Evolutionary conservation across 2,329 filamentous ascomycete species (phyloP).

Genomic region (Aspergillus brasiliensis): DNA sequence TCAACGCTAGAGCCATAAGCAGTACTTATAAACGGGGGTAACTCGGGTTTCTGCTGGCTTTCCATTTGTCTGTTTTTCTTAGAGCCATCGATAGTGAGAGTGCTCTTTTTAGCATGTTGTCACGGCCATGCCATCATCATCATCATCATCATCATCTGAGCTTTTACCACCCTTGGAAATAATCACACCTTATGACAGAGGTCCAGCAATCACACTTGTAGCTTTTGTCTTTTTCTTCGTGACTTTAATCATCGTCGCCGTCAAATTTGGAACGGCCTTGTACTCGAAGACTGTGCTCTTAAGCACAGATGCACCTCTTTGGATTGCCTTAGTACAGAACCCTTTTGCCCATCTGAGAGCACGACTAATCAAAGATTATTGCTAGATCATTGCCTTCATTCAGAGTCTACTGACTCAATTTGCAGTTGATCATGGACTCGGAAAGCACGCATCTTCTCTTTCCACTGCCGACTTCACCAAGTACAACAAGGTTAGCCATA

Average conservation of each 20-base stretch:
- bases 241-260: slow-evolving; percentile 18
- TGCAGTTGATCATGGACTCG: slow-evolving; percentile 18
- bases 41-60: too few species aligned
- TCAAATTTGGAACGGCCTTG: slow-evolving; percentile 15
- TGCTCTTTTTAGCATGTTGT: not conserved
- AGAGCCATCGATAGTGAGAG: too few species aligned
- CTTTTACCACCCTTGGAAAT: not conserved
- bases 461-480: not conserved
- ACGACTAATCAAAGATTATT: not conserved
- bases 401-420: slow-evolving; percentile 17
- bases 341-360: not conserved
- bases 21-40: not conserved
- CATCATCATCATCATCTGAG: not conserved
- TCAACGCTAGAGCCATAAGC: not conserved
- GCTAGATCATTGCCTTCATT: slow-evolving; percentile 12
- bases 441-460: slow-evolving; percentile 12
- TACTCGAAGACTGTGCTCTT: slow-evolving; percentile 12
- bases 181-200: not conserved
- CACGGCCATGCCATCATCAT: not conserved
- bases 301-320: slow-evolving; percentile 19
- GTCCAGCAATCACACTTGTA: not conserved
- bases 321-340: slow-evolving; percentile 10
- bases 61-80: not conserved
- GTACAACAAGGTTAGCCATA: not conserved
- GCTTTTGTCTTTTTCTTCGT: slow-evolving; percentile 11